Evolutionary conservation across 805 yeast species (phyloP).

Genomic region (Ogataea saltuana): DNA sequence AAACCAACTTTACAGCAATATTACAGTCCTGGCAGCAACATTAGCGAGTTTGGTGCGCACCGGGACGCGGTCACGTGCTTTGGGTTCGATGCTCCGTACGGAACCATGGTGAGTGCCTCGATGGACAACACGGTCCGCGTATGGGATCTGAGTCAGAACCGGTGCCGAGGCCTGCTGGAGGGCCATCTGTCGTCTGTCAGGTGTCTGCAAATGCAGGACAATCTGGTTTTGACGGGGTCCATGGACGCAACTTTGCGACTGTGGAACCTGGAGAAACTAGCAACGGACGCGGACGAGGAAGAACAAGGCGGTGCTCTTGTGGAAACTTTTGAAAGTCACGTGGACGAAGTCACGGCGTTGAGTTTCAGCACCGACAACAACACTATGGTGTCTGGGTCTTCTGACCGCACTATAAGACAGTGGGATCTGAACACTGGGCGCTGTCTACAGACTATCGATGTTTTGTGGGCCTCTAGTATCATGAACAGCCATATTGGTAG

Average conservation of each 20-base stretch:
- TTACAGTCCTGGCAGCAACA: slow-evolving; percentile 58
- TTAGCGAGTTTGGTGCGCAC: slow-evolving; percentile 53
- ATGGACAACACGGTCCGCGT: slow-evolving; percentile 76
- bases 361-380: slow-evolving; percentile 45
- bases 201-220: slow-evolving; percentile 59
- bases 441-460: slow-evolving; percentile 70
- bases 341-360: slow-evolving; percentile 65
- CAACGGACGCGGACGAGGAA: slow-evolving; percentile 23
- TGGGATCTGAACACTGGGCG: slow-evolving; percentile 72
- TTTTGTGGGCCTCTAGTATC: slow-evolving; percentile 55
- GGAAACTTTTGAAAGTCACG: slow-evolving; percentile 60
- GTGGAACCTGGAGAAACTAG: slow-evolving; percentile 50
- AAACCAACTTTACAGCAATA: slow-evolving; percentile 66
- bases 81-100: slow-evolving; percentile 75
- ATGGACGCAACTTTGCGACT: slow-evolving; percentile 61
- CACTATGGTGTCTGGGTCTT: slow-evolving; percentile 66
- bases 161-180: slow-evolving; percentile 49
- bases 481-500: slow-evolving; percentile 25
- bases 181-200: slow-evolving; percentile 64
- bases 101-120: slow-evolving; percentile 74
- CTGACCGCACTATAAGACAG: slow-evolving; percentile 70
- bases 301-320: slow-evolving; percentile 37
- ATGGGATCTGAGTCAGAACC: slow-evolving; percentile 73
- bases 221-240: slow-evolving; percentile 55
- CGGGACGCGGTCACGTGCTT: slow-evolving; percentile 53